These are phyloP conservation scores for Aspergillus carlsbadensis DNA, from an alignment of 495 filamentous ascomycete species.

Conservation along the genomic window DNA sequence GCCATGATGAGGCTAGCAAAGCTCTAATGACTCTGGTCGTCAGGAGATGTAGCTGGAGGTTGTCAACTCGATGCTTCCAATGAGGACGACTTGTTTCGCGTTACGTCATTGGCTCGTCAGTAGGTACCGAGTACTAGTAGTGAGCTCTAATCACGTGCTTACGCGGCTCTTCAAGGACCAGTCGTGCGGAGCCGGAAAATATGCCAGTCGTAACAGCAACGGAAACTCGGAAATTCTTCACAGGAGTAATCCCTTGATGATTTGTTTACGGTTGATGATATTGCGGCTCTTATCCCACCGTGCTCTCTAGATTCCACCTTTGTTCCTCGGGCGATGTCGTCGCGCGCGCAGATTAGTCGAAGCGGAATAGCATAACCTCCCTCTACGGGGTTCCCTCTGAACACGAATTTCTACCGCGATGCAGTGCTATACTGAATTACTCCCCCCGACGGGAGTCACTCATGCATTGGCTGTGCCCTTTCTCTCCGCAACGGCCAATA, in stretches of 20 bases:
- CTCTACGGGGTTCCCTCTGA: conserved; percentile 15
- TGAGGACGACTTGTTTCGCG: neutral
- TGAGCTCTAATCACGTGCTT: neutral
- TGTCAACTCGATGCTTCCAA: too few species aligned
- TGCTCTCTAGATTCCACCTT: neutral
- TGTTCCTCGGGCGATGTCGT: conserved; percentile 15
- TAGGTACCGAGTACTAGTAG: too few species aligned
- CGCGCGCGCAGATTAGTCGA: conserved; percentile 14
- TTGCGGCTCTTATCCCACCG: neutral
- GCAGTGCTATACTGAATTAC: conserved; percentile 88
- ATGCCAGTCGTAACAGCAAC: neutral
- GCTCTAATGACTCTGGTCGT: conserved; percentile 14
- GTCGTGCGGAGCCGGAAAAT: conserved; percentile 6
- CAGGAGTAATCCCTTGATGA: neutral
- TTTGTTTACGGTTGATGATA: neutral
- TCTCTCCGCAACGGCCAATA: conserved; percentile 68
- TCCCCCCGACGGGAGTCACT: conserved; percentile 88
- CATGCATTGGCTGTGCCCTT: conserved; percentile 82
- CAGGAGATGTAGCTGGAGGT: neutral
- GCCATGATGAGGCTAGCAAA: conserved; percentile 47
- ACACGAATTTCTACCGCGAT: conserved; percentile 33
- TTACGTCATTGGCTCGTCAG: conserved; percentile 23
- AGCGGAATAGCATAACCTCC: neutral
- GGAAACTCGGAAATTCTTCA: neutral
- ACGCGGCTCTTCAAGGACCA: neutral